Evolutionary conservation across 208 protist genomes (phyloP), one percentile per base, ranked within the genome.

Genomic region (Phytomonas francai): DNA sequence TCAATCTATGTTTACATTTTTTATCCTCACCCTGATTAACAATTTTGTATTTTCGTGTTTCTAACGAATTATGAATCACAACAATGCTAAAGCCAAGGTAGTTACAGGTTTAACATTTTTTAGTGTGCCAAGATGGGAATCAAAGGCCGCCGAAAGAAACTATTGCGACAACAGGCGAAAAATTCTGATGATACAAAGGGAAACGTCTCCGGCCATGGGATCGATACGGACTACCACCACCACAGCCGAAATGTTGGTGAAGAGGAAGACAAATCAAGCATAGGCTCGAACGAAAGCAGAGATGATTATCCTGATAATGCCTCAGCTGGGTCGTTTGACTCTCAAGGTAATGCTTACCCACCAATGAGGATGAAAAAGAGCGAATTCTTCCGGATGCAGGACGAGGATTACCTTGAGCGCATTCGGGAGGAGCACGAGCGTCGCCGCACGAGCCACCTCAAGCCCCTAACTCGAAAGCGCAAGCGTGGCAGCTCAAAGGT

Each of bases 351-450:
- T 64, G 71, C 80, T 16, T 54, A 75, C 51, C 84, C 82, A 3
- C 33, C 75, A 12, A 61, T 92, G 58, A 79, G 74, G 61, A 85
- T 95, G 71, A 95, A 93, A 68, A 92, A 93, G 63, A 93, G 78
- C 33, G 87, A 95, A 33, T 78, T 89, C 39, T 95, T 83, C 76
- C 84, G 84, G 36, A 84, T 95, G 78, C 79, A 87, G 30, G 89
- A 95, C 63, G 68, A 79, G 75, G 81, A 89, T 27, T 89, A 92
- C 62, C 75, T 95, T 25, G 89, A 95, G 22, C 76, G 81, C 51
- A 73, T 91, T 61, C 79, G 79, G 33, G 87, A 95, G 59, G 84
- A 95, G 67, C 89, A 93, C 63, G 68, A 68, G 34, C 68, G 72
- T 25, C 86, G 89, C 22, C 78, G 80, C 12, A 71, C 61, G 3